A percentile compares a stretch with the other conserved stretches of the same genome.
Evolutionary conservation across 768 basidiomycete species (phyloP).

Genomic region (Termitomyces sp.): DNA sequence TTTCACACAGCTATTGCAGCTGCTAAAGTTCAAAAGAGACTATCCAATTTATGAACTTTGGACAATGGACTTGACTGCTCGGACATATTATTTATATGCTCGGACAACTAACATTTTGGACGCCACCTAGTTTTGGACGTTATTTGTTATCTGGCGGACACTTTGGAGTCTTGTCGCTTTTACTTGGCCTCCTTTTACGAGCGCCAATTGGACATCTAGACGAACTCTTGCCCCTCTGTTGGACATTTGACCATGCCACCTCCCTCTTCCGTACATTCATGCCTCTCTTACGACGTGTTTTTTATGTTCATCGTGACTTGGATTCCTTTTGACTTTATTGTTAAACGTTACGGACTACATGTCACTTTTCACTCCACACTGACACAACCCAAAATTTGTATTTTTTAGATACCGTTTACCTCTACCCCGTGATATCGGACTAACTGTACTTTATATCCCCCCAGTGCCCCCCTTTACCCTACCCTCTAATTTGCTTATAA

Average conservation of each 20-base stretch:
- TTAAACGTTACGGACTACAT: constrained; percentile 7
- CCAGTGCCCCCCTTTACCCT: background rate
- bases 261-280: constrained; percentile 1
- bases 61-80: constrained; percentile 8
- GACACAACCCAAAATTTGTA: constrained; percentile 16
- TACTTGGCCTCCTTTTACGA: constrained; percentile 16
- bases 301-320: constrained; percentile 5
- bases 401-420: constrained; percentile 18
- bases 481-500: constrained; percentile 15
- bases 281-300: constrained; percentile 9
- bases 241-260: constrained; percentile 17
- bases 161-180: constrained; percentile 21
- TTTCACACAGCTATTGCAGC: constrained; percentile 33
- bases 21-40: constrained; percentile 42
- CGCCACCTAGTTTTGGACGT: constrained; percentile 10
- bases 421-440: background rate
- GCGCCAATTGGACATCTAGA: constrained; percentile 22
- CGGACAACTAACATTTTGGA: constrained; percentile 10
- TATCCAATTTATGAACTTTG: constrained; percentile 27
- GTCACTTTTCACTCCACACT: constrained; percentile 1
- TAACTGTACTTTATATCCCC: constrained; percentile 15
- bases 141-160: constrained; percentile 18
- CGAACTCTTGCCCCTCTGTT: constrained; percentile 20
- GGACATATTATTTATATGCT: constrained; percentile 13
- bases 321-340: background rate